These are phyloP conservation scores for Collariella sp. DNA, from an alignment of 495 filamentous ascomycete genomes.

Conservation along the genomic window DNA sequence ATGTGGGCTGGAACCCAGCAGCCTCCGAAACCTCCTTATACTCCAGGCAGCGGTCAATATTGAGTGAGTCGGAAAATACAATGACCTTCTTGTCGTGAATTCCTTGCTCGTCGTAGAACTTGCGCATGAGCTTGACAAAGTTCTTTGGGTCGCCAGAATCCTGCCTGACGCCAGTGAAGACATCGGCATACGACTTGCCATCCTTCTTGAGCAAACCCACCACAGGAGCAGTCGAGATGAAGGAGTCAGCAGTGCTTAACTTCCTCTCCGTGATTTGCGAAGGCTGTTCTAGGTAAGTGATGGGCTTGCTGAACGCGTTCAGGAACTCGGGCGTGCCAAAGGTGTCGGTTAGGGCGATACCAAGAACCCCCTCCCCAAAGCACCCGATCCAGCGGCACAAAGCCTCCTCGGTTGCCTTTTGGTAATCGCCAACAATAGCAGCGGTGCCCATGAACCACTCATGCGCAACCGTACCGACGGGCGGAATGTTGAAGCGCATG, in stretches of 20 bases:
- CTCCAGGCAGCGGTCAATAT: constrained; percentile 82
- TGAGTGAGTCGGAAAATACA: constrained; percentile 94
- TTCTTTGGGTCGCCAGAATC: constrained; percentile 84
- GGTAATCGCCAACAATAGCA: constrained; percentile 80
- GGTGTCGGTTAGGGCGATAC: constrained; percentile 93
- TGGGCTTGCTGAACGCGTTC: constrained; percentile 63
- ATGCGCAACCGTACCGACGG: constrained; percentile 91
- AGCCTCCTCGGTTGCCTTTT: constrained; percentile 70
- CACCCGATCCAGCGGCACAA: constrained; percentile 82
- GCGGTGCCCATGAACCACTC: constrained; percentile 99
- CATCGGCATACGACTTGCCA: constrained; percentile 64
- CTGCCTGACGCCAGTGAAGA: constrained; percentile 83
- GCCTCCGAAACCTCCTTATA: constrained; percentile 77
- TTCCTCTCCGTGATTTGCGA: constrained; percentile 13
- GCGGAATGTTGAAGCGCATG: constrained; percentile 73
- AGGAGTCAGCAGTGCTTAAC: constrained; percentile 26
- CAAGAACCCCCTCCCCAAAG: constrained; percentile 84
- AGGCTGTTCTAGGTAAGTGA: constrained; percentile 26
- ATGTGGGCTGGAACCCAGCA: constrained; percentile 70
- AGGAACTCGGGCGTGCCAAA: constrained; percentile 92
- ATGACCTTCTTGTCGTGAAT: constrained; percentile 81
- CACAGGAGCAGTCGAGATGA: constrained; percentile 20
- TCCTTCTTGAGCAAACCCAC: constrained; percentile 9
- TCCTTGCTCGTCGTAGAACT: constrained; percentile 71
- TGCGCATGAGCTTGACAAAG: constrained; percentile 73